Percentiles rank a stretch among this genome's conserved stretches.
phyloP scores from a whole-genome alignment of 2,329 filamentous ascomycete genomes.

The Lomentospora prolificans region DNA sequence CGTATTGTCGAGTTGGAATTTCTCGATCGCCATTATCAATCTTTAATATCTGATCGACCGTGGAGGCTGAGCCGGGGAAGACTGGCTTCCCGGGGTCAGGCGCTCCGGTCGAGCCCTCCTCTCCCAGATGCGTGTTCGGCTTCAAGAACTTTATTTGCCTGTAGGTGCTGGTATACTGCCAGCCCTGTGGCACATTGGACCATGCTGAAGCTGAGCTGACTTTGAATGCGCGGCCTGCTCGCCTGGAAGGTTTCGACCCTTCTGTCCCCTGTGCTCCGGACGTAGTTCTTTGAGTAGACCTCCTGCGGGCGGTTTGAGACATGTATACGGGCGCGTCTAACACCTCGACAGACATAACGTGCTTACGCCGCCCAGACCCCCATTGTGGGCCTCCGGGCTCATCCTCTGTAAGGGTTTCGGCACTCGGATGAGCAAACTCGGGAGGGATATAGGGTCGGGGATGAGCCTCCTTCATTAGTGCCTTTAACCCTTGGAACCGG shows the following conservation, averaged over 20 bases:
- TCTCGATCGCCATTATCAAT: not conserved
- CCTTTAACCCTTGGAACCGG: constrained; percentile 31
- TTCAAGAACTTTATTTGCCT: constrained; percentile 26
- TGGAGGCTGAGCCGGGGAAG: not conserved
- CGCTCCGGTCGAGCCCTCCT: constrained; percentile 14
- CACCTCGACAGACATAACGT: constrained; percentile 34
- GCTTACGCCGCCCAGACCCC: constrained; percentile 21
- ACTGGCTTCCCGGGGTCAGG: not conserved
- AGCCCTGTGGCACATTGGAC: not conserved
- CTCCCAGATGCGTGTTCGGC: constrained; percentile 29
- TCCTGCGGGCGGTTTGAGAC: constrained; percentile 18
- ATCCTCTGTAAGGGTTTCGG: constrained; percentile 1
- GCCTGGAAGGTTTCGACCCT: not conserved
- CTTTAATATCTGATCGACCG: not conserved
- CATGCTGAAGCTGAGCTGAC: not conserved
- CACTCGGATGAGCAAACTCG: constrained; percentile 7
- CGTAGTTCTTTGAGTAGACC: not conserved
- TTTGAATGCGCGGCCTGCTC: not conserved
- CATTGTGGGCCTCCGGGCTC: constrained; percentile 8
- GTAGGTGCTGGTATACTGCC: not conserved
- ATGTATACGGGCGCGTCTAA: constrained; percentile 41
- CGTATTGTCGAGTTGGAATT: not conserved
- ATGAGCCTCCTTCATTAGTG: constrained; percentile 35
- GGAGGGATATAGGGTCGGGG: constrained; percentile 27
- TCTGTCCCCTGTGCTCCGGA: not conserved